These are phyloP conservation scores for Alternaria postmessia DNA, from an alignment of 2,329 filamentous ascomycete genomes.

Conservation along the genomic window DNA sequence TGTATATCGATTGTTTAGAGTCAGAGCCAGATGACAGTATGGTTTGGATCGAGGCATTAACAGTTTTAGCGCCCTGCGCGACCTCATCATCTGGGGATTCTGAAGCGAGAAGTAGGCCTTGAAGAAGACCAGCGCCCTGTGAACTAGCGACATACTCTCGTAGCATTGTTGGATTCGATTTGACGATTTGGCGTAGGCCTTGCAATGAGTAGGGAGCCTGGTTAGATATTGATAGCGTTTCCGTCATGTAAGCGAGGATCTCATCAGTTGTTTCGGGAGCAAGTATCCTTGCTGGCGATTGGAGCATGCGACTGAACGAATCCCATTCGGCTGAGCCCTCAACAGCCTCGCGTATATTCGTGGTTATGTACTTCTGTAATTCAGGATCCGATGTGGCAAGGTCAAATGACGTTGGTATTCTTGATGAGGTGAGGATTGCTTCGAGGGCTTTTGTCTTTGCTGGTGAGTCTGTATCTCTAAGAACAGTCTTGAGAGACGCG, in stretches of 20 bases:
- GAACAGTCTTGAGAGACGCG: slow-evolving; percentile 37
- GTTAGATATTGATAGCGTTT: slow-evolving; percentile 49
- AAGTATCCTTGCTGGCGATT: slow-evolving; percentile 44
- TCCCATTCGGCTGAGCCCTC: slow-evolving; percentile 47
- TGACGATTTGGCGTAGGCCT: slow-evolving; percentile 56
- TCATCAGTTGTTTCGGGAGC: slow-evolving; percentile 49
- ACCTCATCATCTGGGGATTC: slow-evolving; percentile 63
- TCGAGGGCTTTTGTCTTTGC: slow-evolving; percentile 41
- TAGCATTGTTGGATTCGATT: slow-evolving; percentile 52
- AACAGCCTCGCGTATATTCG: slow-evolving; percentile 41
- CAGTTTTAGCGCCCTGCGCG: slow-evolving; percentile 52
- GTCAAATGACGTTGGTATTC: slow-evolving; percentile 46
- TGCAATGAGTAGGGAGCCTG: slow-evolving; percentile 50
- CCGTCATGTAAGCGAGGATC: slow-evolving; percentile 50
- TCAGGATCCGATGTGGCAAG: slow-evolving; percentile 46
- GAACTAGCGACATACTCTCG: slow-evolving; percentile 54
- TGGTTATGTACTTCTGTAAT: slow-evolving; percentile 48
- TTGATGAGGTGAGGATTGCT: slow-evolving; percentile 46
- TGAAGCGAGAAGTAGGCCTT: slow-evolving; percentile 61
- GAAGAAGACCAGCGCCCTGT: slow-evolving; percentile 60
- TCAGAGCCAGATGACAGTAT: slow-evolving; percentile 49
- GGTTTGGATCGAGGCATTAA: slow-evolving; percentile 50
- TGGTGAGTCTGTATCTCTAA: slow-evolving; percentile 40
- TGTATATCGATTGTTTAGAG: slow-evolving; percentile 57
- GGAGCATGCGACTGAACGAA: slow-evolving; percentile 47